Evolutionary conservation across 257 asterid genomes (phyloP).

Genomic region (Solanum pinnatisectum): DNA sequence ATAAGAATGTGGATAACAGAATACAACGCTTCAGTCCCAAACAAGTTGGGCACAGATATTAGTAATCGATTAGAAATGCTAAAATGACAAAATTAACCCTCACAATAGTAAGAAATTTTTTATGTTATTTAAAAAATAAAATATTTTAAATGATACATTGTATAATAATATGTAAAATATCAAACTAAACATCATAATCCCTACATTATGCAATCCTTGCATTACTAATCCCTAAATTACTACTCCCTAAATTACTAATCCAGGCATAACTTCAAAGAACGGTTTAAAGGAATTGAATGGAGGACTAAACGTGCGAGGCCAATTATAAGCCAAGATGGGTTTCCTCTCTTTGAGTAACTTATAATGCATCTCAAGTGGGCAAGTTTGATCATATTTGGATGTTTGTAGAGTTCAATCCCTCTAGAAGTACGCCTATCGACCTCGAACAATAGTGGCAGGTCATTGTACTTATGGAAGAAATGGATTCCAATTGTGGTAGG

Average conservation of each 20-base stretch:
- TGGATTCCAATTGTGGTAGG: constrained; percentile 49
- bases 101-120: background rate
- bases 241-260: background rate
- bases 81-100: background rate
- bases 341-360: background rate
- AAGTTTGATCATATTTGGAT: background rate
- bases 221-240: background rate
- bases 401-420: background rate
- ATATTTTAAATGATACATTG: background rate
- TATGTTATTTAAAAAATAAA: background rate
- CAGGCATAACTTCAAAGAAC: background rate
- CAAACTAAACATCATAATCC: background rate
- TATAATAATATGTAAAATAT: background rate
- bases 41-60: background rate
- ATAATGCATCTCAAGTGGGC: background rate
- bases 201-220: background rate
- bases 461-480: background rate
- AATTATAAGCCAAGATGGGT: background rate
- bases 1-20: background rate
- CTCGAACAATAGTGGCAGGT: background rate
- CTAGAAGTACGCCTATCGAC: background rate
- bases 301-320: background rate
- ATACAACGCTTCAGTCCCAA: background rate
- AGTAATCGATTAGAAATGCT: background rate
- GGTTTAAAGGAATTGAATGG: background rate